Conservation (phyloP, 176 grass and related monocot species). For the Rhipidocladum racemiflorum region DNA sequence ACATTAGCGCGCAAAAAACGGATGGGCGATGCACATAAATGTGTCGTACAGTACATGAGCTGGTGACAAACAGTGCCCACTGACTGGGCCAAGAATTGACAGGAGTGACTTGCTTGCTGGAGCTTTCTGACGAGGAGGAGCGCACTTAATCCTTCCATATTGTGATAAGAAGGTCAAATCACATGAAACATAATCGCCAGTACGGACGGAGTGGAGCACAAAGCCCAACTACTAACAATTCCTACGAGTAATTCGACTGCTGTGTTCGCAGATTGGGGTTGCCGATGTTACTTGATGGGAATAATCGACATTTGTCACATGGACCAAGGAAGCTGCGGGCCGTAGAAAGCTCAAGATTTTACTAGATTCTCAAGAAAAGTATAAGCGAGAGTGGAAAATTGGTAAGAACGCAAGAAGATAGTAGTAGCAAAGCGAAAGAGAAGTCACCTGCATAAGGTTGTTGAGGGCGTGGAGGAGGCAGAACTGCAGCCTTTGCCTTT, state of each 20-base stretch:
- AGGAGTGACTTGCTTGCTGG: neutral
- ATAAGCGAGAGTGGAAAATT: neutral
- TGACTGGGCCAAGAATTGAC: neutral
- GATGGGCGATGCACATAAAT: constrained; percentile 10
- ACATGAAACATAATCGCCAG: constrained; percentile 2
- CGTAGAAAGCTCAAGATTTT: neutral
- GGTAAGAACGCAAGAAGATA: neutral
- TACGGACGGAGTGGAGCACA: neutral
- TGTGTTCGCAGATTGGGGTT: neutral
- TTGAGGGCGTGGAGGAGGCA: constrained; percentile 94
- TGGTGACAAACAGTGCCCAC: neutral
- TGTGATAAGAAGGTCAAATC: neutral
- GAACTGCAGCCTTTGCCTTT: constrained; percentile 77
- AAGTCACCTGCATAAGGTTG: constrained; percentile 78
- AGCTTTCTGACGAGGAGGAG: neutral
- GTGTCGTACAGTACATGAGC: neutral
- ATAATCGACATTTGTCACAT: neutral
- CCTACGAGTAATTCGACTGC: neutral
- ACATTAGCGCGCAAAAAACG: neutral
- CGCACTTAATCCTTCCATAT: neutral
- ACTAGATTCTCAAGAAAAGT: neutral
- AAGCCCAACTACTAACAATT: constrained; percentile 24
- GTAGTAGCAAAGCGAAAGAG: neutral
- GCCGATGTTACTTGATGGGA: neutral
- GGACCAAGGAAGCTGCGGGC: neutral